Percentiles rank a stretch among this genome's conserved stretches.
phyloP scores from a whole-genome alignment of 2,329 filamentous ascomycete genomes.

The Rosellinia necatrix region DNA sequence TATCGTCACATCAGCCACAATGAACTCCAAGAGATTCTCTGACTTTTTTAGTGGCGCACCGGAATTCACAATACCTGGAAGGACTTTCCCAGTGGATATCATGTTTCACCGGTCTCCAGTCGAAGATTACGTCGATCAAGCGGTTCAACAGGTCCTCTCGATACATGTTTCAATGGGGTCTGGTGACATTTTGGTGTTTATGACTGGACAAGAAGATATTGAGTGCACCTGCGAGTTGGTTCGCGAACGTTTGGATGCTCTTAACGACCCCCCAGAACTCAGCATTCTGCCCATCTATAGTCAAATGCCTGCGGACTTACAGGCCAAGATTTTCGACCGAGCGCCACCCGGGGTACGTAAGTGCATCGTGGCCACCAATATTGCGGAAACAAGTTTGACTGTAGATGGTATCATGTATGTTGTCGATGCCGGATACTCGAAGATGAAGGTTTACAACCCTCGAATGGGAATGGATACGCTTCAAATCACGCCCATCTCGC shows the following conservation, averaged over 20 bases:
- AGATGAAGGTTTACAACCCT: conserved; percentile 98
- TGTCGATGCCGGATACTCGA: conserved; percentile 93
- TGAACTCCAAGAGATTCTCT: conserved; percentile 96
- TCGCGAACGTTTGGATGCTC: conserved; percentile 80
- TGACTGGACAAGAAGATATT: conserved; percentile 99
- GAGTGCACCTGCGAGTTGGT: conserved; percentile 94
- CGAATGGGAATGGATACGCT: conserved; percentile 99
- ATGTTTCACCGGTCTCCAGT: conserved; percentile 94
- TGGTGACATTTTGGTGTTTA: conserved; percentile 96
- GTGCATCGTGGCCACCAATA: conserved; percentile 97
- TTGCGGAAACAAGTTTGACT: conserved; percentile 95
- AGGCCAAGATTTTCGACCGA: conserved; percentile 96
- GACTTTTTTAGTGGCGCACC: conserved; percentile 95
- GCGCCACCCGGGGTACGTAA: conserved; percentile 90
- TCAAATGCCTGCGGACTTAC: conserved; percentile 97
- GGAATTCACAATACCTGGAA: conserved; percentile 93
- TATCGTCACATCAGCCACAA: conserved; percentile 96
- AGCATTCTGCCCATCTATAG: conserved; percentile 97
- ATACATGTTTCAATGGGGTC: conserved; percentile 94
- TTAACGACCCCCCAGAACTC: conserved; percentile 94
- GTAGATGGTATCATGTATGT: conserved; percentile 99
- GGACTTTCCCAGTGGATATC: conserved; percentile 96
- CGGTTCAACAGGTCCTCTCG: conserved; percentile 91
- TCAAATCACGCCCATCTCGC: conserved; percentile 95
- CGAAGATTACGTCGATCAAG: conserved; percentile 96